Evolutionary conservation across 768 basidiomycete genomes (phyloP).

Genomic region (Macrolepiota dolichaula): DNA sequence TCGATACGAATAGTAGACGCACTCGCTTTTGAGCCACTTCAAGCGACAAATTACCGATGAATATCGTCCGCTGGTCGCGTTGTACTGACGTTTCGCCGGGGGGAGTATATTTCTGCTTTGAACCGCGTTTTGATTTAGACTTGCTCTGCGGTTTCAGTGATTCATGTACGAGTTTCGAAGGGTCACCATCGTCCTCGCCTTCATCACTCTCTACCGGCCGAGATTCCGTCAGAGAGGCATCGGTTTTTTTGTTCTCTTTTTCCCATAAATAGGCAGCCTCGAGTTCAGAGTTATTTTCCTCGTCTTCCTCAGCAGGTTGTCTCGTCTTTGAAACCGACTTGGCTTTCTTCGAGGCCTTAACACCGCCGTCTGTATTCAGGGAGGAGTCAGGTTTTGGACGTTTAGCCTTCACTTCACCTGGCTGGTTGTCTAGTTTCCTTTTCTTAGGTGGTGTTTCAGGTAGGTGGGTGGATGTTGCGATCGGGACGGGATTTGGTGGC

Average conservation of each 20-base stretch:
- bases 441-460: slow-evolving; percentile 22
- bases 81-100: slow-evolving; percentile 68
- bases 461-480: neutral
- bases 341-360: neutral
- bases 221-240: slow-evolving; percentile 5
- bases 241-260: slow-evolving; percentile 17
- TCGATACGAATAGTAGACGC: slow-evolving; percentile 17
- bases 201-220: slow-evolving; percentile 14
- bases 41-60: slow-evolving; percentile 84
- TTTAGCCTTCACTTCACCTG: slow-evolving; percentile 16
- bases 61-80: slow-evolving; percentile 81
- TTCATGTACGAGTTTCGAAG: slow-evolving; percentile 57
- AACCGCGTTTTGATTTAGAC: slow-evolving; percentile 20
- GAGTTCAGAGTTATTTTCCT: slow-evolving; percentile 15
- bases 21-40: slow-evolving; percentile 79
- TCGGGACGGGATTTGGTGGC: slow-evolving; percentile 16
- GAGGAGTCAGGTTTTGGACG: slow-evolving; percentile 20
- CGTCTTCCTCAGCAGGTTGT: slow-evolving; percentile 8
- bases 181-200: slow-evolving; percentile 19
- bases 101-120: slow-evolving; percentile 51
- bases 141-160: slow-evolving; percentile 36
- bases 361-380: neutral
- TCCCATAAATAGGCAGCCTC: slow-evolving; percentile 5
- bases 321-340: slow-evolving; percentile 6
- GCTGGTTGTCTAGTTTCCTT: slow-evolving; percentile 26